Evolutionary conservation across 768 basidiomycete genomes (phyloP), one percentile per base, ranked within the genome.

Genomic region (Daedaleopsis sinensis): DNA sequence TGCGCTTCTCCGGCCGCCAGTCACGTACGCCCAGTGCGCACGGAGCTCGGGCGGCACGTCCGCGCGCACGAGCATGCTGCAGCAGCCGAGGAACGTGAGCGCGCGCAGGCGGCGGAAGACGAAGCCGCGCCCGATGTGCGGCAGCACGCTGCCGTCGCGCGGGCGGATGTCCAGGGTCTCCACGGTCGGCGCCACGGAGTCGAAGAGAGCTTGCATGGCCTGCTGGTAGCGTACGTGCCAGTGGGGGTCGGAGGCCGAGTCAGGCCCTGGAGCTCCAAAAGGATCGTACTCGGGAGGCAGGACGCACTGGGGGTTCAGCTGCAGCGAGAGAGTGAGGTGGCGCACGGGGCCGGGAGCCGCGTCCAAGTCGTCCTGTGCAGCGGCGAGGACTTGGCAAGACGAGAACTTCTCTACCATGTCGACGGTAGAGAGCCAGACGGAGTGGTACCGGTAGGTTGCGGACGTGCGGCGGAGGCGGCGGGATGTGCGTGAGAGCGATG

Each of bases 401-500:
- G 44, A 32, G 7, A 32, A 16, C 23, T 38, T 46, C 27, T n/a
- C n/a, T n/a, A n/a, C n/a, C n/a, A n/a, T n/a, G n/a, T n/a, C n/a
- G n/a, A n/a, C n/a, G n/a, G n/a, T n/a, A n/a, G n/a, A n/a, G n/a
- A n/a, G n/a, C n/a, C n/a, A n/a, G n/a, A n/a, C n/a, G n/a, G n/a
- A n/a, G n/a, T n/a, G n/a, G n/a, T n/a, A n/a, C n/a, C n/a, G n/a
- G n/a, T n/a, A n/a, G n/a, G n/a, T n/a, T n/a, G n/a, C n/a, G n/a
- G n/a, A n/a, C n/a, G n/a, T n/a, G n/a, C n/a, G n/a, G n/a, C n/a
- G n/a, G n/a, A n/a, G n/a, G n/a, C n/a, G n/a, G n/a, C n/a, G n/a
- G 55, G 60, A 61, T 12, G 55, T 42, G 19, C 50, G 42, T 1
- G 55, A 43, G 23, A 61, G 51, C 8, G 55, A n/a, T 1, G 16